These are phyloP conservation scores for Candida anutae DNA, from an alignment of 1,139 yeast species.

Conservation along the genomic window DNA sequence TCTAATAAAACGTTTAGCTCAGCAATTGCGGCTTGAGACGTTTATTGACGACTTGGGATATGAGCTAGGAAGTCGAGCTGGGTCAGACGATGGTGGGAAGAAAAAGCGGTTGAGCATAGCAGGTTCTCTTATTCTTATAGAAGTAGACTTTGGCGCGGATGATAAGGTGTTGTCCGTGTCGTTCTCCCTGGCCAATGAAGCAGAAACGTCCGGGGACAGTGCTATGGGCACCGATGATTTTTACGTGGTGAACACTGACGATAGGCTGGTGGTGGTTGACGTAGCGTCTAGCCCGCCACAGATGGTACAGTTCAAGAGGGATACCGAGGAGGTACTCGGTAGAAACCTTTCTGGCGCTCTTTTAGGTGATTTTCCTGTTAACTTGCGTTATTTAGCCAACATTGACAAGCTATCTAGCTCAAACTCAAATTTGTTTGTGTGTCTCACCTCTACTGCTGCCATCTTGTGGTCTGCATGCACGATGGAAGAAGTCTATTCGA, in stretches of 20 bases:
- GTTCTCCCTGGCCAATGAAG: slow-evolving; percentile 27
- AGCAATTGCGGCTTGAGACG: slow-evolving; percentile 35
- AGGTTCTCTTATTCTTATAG: slow-evolving; percentile 36
- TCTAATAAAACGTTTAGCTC: slow-evolving; percentile 33
- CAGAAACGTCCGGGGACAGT: slow-evolving; percentile 1
- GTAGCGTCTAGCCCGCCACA: slow-evolving; percentile 3
- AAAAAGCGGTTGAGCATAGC: slow-evolving; percentile 34
- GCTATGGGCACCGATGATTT: background rate
- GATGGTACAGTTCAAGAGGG: slow-evolving; percentile 4
- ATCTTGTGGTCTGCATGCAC: slow-evolving; percentile 19
- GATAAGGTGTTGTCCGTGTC: slow-evolving; percentile 21
- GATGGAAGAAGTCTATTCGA: slow-evolving; percentile 12
- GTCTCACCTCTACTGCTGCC: slow-evolving; percentile 25
- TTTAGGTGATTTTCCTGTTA: slow-evolving; percentile 27
- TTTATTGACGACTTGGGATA: slow-evolving; percentile 34
- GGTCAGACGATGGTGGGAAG: slow-evolving; percentile 12
- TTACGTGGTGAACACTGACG: background rate
- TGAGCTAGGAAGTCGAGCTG: slow-evolving; percentile 11
- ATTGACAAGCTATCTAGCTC: slow-evolving; percentile 27
- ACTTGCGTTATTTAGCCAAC: slow-evolving; percentile 29
- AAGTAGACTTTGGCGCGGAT: slow-evolving; percentile 30
- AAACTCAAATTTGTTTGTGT: slow-evolving; percentile 24
- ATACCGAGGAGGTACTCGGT: slow-evolving; percentile 24
- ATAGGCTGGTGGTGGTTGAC: slow-evolving; percentile 3
- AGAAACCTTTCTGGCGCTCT: slow-evolving; percentile 16